phyloP scores from a whole-genome alignment of 1,284 basidiomycete species.

The Fomitopsis pinicola region DNA sequence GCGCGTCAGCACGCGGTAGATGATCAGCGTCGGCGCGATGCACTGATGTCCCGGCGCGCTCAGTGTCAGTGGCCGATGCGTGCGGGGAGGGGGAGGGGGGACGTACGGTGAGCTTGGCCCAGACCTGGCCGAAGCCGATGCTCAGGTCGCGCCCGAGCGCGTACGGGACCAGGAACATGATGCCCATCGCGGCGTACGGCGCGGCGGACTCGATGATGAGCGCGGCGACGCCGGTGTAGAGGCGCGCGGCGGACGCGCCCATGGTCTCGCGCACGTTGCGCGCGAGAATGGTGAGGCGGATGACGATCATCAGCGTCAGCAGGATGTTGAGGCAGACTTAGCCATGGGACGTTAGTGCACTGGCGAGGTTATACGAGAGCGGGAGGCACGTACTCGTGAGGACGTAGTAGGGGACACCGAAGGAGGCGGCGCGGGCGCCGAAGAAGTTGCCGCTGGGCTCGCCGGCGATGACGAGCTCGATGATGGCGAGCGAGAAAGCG shows the following conservation, averaged over 20 bases:
- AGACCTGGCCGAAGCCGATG: constrained; percentile 14
- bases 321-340: constrained; percentile 12
- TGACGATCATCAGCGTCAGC: constrained; percentile 14
- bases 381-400: constrained; percentile 2
- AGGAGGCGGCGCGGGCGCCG: constrained; percentile 11
- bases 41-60: constrained; percentile 7
- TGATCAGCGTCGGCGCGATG: constrained; percentile 17
- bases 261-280: constrained; percentile 7
- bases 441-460: constrained; percentile 15
- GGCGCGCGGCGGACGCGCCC: constrained; percentile 9
- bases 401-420: constrained; percentile 16
- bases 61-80: neutral
- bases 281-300: constrained; percentile 10
- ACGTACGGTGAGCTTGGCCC: constrained; percentile 15
- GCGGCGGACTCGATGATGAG: constrained; percentile 19
- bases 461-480: constrained; percentile 13
- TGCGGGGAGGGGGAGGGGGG: neutral
- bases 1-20: constrained; percentile 13
- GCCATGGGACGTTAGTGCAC: neutral
- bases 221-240: constrained; percentile 14
- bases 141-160: constrained; percentile 6
- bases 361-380: neutral
- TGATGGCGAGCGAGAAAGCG: constrained; percentile 12
- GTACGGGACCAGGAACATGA: constrained; percentile 15
- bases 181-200: constrained; percentile 12